These are phyloP conservation scores for Limnanthes douglasii DNA, from an alignment of 345 rosid species.

Conservation along the genomic window DNA sequence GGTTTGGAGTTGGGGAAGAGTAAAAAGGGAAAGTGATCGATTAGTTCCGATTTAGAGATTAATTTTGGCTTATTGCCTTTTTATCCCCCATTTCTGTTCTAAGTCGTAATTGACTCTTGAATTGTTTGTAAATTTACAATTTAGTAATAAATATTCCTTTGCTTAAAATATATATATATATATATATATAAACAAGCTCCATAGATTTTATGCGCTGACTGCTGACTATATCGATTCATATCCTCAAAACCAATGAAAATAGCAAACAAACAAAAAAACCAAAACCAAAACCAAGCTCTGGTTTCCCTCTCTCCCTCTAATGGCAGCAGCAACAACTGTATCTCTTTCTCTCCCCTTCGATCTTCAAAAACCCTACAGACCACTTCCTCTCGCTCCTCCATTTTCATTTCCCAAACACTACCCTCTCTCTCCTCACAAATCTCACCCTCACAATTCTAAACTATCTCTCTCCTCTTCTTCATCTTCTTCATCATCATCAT, in stretches of 20 bases:
- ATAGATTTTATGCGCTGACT: too few relatives aligned
- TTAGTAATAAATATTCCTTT: too few relatives aligned
- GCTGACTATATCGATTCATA: constrained; percentile 6
- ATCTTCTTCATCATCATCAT: constrained; percentile 17
- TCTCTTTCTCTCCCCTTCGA: constrained; percentile 29
- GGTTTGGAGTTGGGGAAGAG: too few relatives aligned
- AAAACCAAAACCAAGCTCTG: constrained; percentile 3
- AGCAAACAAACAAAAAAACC: background rate
- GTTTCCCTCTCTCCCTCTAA: constrained; percentile 16
- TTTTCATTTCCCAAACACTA: constrained; percentile 14
- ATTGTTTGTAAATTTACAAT: too few relatives aligned
- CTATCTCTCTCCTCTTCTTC: constrained; percentile 18
- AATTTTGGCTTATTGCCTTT: too few relatives aligned
- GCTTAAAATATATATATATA: too few relatives aligned
- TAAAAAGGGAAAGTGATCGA: too few relatives aligned
- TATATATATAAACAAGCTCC: too few relatives aligned
- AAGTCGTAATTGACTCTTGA: too few relatives aligned
- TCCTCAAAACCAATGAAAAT: constrained; percentile 1
- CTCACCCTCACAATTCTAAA: constrained; percentile 19
- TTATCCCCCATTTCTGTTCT: too few relatives aligned
- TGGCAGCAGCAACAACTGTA: constrained; percentile 40
- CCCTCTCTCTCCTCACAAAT: constrained; percentile 13
- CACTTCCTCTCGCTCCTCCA: constrained; percentile 7
- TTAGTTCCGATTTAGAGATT: too few relatives aligned
- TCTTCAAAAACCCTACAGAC: constrained; percentile 13